phyloP scores from a whole-genome alignment of 2,329 filamentous ascomycete species.

The Cladosporium sp. region DNA sequence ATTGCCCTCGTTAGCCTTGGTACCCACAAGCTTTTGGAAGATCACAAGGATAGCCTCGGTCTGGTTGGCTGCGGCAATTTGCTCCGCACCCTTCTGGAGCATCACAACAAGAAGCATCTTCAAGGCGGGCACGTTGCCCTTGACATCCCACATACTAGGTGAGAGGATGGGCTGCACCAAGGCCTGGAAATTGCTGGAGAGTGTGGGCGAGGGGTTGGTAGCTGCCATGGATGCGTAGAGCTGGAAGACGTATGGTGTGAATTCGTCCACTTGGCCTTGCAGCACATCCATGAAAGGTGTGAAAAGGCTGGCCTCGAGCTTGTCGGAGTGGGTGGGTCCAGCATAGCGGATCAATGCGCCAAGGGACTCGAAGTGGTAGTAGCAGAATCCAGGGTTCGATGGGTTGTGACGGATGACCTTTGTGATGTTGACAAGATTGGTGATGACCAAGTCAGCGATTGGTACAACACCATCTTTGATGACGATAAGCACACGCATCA shows the following conservation, averaged over 20 bases:
- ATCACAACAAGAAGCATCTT: constrained; percentile 80
- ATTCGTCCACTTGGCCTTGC: constrained; percentile 81
- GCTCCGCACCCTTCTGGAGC: constrained; percentile 68
- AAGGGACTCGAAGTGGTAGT: constrained; percentile 94
- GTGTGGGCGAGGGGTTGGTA: constrained; percentile 70
- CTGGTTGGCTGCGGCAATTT: constrained; percentile 74
- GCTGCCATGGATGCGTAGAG: constrained; percentile 88
- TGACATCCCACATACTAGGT: constrained; percentile 83
- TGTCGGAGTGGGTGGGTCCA: constrained; percentile 63
- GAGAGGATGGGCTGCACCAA: constrained; percentile 74
- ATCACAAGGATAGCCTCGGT: constrained; percentile 87
- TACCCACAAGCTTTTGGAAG: constrained; percentile 82
- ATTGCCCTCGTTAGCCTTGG: constrained; percentile 78
- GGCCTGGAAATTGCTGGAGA: constrained; percentile 76
- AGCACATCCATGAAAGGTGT: constrained; percentile 77
- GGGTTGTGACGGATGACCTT: constrained; percentile 90
- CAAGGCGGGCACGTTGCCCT: constrained; percentile 88
- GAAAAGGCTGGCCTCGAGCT: constrained; percentile 78
- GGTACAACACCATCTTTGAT: constrained; percentile 75
- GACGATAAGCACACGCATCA: constrained; percentile 95
- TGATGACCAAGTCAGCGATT: constrained; percentile 72
- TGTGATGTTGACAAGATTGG: constrained; percentile 82
- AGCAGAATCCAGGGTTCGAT: constrained; percentile 96
- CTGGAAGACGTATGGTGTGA: constrained; percentile 95
- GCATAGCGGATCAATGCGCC: constrained; percentile 80